A percentile compares a stretch with the other conserved stretches of the same genome.
Conservation (phyloP, 2,329 filamentous ascomycete species). For the Aspergillus texensis region DNA sequence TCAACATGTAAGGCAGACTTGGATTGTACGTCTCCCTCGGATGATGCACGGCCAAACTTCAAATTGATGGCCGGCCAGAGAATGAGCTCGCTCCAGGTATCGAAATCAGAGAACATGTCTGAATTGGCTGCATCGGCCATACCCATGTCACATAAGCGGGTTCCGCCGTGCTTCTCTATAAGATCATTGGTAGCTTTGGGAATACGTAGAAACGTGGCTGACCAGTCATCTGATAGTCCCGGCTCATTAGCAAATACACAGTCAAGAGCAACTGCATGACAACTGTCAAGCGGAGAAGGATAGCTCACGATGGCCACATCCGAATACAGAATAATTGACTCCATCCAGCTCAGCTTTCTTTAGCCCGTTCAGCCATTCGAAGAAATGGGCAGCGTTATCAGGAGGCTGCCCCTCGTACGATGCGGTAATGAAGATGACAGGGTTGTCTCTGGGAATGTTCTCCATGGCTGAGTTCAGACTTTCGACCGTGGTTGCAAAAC, state of each 20-base stretch:
- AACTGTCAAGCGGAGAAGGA: not conserved
- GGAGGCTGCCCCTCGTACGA: conserved; percentile 76
- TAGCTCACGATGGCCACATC: conserved; percentile 59
- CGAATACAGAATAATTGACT: conserved; percentile 70
- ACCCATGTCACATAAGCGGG: conserved; percentile 54
- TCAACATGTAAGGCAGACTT: conserved; percentile 51
- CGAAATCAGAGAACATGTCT: conserved; percentile 70
- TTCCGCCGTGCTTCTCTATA: conserved; percentile 56
- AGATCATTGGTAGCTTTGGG: conserved; percentile 64
- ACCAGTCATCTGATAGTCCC: conserved; percentile 47
- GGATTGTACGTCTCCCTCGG: conserved; percentile 12
- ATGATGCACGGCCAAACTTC: conserved; percentile 31
- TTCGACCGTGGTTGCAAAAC: conserved; percentile 60
- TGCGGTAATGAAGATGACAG: conserved; percentile 68
- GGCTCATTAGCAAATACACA: not conserved
- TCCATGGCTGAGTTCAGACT: conserved; percentile 65
- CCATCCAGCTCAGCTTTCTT: conserved; percentile 56
- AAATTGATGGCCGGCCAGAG: conserved; percentile 57
- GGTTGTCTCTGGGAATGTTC: conserved; percentile 61
- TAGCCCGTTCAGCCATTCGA: conserved; percentile 64
- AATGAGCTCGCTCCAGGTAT: conserved; percentile 65
- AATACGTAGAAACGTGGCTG: conserved; percentile 65
- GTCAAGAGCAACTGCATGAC: not conserved
- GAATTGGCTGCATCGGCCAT: conserved; percentile 62
- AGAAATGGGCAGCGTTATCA: conserved; percentile 71